Conservation (phyloP, 177 flowering plant species). For the Vitis hybrid region DNA sequence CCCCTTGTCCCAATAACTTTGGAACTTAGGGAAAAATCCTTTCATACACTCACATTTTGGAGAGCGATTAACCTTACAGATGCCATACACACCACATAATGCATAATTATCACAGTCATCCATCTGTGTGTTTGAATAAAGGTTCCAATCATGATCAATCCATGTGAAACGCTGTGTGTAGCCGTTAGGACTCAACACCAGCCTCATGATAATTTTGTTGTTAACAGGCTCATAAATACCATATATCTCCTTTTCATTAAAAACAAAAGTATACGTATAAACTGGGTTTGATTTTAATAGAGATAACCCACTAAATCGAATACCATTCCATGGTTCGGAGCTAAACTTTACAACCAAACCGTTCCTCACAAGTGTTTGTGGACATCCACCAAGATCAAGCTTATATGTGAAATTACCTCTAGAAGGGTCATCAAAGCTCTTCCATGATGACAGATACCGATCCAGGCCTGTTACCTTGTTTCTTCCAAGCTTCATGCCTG, state of each 20-base stretch:
- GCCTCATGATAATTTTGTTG: conserved; percentile 16
- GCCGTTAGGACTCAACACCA: conserved; percentile 14
- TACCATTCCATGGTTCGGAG: conserved; percentile 27
- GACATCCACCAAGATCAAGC: conserved; percentile 16
- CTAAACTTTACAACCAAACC: conserved; percentile 1
- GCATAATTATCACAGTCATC: conserved; percentile 19
- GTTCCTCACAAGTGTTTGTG: conserved; percentile 10
- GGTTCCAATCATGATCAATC: conserved; percentile 17
- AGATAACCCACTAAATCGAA: conserved; percentile 13
- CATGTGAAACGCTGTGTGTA: conserved; percentile 12
- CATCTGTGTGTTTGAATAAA: background rate
- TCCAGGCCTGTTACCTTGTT: conserved; percentile 8
- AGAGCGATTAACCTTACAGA: conserved; percentile 7
- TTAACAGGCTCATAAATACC: background rate
- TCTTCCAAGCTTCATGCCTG: conserved; percentile 25
- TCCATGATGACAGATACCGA: conserved; percentile 22
- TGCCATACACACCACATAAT: conserved; percentile 24
- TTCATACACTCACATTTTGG: conserved; percentile 20
- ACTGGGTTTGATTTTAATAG: background rate
- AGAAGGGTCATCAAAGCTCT: conserved; percentile 24
- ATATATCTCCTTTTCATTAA: conserved; percentile 1
- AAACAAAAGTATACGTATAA: conserved; percentile 5
- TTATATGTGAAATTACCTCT: conserved; percentile 12
- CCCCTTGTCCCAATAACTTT: conserved; percentile 5
- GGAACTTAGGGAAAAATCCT: conserved; percentile 14